Conservation (phyloP, 2,329 filamentous ascomycete genomes). For the Fusarium sp. region DNA sequence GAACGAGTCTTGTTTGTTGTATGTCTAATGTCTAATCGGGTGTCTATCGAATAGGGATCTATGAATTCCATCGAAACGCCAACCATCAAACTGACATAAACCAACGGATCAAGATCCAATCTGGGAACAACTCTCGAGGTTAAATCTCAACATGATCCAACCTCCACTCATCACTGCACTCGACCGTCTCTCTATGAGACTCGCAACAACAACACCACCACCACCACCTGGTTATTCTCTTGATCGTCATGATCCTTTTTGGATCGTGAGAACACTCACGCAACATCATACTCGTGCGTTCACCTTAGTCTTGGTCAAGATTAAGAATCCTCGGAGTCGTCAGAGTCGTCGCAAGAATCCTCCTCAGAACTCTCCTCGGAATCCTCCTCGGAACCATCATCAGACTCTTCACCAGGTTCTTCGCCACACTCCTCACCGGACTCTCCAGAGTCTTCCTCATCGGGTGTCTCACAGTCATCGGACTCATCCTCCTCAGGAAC, state of each 20-base stretch:
- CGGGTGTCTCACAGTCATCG: too few species aligned
- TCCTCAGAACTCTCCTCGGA: slow-evolving; percentile 12
- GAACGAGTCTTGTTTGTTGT: slow-evolving; percentile 1
- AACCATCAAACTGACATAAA: neutral
- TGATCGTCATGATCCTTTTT: neutral
- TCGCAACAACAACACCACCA: neutral
- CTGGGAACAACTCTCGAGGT: neutral
- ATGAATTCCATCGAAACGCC: neutral
- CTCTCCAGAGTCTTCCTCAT: neutral
- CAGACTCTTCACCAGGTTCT: neutral
- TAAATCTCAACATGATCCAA: neutral
- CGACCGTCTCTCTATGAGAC: slow-evolving; percentile 7
- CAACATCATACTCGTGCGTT: slow-evolving; percentile 2
- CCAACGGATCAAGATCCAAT: neutral
- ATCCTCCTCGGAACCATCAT: neutral
- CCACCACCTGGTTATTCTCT: neutral
- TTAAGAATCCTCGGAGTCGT: neutral
- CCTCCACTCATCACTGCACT: neutral
- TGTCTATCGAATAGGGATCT: slow-evolving; percentile 1
- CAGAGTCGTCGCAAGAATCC: slow-evolving; percentile 4
- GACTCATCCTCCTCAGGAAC: neutral
- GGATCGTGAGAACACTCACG: slow-evolving; percentile 2
- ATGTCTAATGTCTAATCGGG: slow-evolving; percentile 15
- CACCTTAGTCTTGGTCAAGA: too few species aligned
- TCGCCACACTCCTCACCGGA: neutral